phyloP scores from a whole-genome alignment of 768 basidiomycete genomes.

The Myochromella boudieri region DNA sequence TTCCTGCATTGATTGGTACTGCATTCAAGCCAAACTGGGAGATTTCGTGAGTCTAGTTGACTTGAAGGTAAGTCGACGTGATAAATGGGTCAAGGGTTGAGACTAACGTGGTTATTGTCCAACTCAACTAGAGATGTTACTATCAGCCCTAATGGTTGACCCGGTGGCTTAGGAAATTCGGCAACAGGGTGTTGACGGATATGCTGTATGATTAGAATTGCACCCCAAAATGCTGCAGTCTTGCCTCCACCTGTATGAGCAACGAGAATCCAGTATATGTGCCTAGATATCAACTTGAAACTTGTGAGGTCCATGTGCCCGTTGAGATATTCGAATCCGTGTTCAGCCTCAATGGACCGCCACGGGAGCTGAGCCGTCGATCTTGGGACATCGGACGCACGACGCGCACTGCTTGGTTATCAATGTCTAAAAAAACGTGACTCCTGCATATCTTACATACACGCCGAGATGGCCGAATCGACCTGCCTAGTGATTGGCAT shows the following conservation, averaged over 20 bases:
- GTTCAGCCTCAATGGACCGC: too few relatives aligned
- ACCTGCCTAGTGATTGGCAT: too few relatives aligned
- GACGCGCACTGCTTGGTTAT: too few relatives aligned
- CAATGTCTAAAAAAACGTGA: too few relatives aligned
- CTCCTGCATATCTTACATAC: too few relatives aligned
- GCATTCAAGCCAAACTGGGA: neutral
- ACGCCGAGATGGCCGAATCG: too few relatives aligned
- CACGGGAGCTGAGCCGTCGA: too few relatives aligned
- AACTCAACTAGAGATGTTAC: conserved; percentile 24
- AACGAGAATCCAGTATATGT: too few relatives aligned
- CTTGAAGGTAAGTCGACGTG: neutral
- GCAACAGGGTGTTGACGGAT: conserved; percentile 8
- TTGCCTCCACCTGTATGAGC: neutral
- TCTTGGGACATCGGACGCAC: too few relatives aligned
- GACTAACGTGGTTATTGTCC: conserved; percentile 21
- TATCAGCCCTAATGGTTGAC: conserved; percentile 17
- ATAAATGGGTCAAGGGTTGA: neutral
- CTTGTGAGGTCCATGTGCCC: too few relatives aligned
- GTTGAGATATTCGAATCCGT: too few relatives aligned
- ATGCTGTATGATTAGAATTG: conserved; percentile 19
- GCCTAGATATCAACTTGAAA: too few relatives aligned
- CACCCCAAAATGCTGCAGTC: neutral
- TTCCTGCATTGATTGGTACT: neutral
- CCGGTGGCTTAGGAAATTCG: conserved; percentile 9
- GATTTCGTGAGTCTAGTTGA: neutral